Conservation (phyloP, 768 basidiomycete genomes). For the Leccinum olivaceopallidum region DNA sequence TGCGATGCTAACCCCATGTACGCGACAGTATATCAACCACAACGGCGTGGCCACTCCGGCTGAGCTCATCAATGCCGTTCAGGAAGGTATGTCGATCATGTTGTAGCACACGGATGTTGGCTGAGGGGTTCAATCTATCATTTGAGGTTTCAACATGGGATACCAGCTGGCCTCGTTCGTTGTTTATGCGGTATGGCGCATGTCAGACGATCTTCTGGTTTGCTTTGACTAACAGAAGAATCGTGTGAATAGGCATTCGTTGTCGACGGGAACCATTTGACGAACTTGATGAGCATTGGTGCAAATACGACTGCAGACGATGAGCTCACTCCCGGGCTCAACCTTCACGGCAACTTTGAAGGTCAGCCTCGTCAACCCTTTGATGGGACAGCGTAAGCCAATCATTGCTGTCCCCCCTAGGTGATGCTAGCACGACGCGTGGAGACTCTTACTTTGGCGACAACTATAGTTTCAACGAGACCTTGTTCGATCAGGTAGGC, state of each 20-base stretch:
- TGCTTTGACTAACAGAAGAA: constrained; percentile 1
- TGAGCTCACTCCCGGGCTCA: constrained; percentile 21
- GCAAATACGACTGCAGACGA: constrained; percentile 19
- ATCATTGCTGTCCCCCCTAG: constrained; percentile 4
- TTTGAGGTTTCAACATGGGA: constrained; percentile 28
- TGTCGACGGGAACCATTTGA: constrained; percentile 30
- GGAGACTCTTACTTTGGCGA: constrained; percentile 28
- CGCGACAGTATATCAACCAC: constrained; percentile 18
- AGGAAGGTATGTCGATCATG: constrained; percentile 17
- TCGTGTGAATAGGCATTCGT: constrained; percentile 19
- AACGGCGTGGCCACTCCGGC: constrained; percentile 24
- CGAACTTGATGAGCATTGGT: constrained; percentile 29
- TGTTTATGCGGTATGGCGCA: constrained; percentile 17
- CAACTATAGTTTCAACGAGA: constrained; percentile 29
- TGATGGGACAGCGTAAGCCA: not conserved
- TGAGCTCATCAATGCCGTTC: constrained; percentile 24
- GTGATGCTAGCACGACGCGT: constrained; percentile 28
- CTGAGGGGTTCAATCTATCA: not conserved
- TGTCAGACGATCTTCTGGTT: not conserved
- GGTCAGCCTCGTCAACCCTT: constrained; percentile 2
- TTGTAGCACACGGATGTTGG: no score
- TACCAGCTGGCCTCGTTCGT: constrained; percentile 20
- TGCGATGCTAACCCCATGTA: not conserved
- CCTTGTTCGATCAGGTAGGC: constrained; percentile 23
- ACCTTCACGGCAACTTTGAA: constrained; percentile 28